Base-by-base conservation (phyloP, 1,284 basidiomycete species). In the Sporisorium iseilematis-ciliati region DNA sequence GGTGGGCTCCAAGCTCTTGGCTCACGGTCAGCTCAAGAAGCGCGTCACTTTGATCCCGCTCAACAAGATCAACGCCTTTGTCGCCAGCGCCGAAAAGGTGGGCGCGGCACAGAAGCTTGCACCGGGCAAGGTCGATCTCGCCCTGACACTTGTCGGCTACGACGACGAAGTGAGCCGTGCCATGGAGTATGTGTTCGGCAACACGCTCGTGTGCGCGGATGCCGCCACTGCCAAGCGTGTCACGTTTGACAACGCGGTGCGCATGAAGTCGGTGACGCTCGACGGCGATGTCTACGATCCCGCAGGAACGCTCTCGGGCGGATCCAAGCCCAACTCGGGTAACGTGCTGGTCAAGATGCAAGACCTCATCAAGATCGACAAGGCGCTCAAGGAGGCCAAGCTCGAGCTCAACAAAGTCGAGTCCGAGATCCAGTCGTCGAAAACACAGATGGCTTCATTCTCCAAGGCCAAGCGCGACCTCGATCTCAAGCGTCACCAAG, bases 241-340 rank as follows among this genome's bases (percentile, higher is more conserved):
- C 43, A 97, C 97, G 0, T 99, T 97, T 87, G 87, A 90, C 85
- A 89, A 91, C 26, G 89, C 92, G 18, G 89, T 91, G 31, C 87
- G 89, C 16, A 90, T 92, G 69, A 91, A 91, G 65, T 95, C 93
- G 12, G 95, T 99, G 56, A 99, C 97, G 1, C 88, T 96, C 20
- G 92, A 95, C 26, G 97, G 97, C 18, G 97, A 99, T 82, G 91
- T 97, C 7, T 99, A 99, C 86, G 96, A 99, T 79, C 96, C 97
- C 0, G 92, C 92, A 4, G 97, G 97, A 4, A 96, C 93, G 0
- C 89, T 99, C 10, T 94, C 92, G 23, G 97, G 97, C 31, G 97
- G 97, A 12, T 91, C 94, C 6, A 91, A 93, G 1, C 92, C 94
- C 0, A 88, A 90, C 25, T 91, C 89, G 35, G 72, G 59, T 45